Evolutionary conservation across 2,329 filamentous ascomycete genomes (phyloP).

Genomic region (Furcasterigmium furcatum): DNA sequence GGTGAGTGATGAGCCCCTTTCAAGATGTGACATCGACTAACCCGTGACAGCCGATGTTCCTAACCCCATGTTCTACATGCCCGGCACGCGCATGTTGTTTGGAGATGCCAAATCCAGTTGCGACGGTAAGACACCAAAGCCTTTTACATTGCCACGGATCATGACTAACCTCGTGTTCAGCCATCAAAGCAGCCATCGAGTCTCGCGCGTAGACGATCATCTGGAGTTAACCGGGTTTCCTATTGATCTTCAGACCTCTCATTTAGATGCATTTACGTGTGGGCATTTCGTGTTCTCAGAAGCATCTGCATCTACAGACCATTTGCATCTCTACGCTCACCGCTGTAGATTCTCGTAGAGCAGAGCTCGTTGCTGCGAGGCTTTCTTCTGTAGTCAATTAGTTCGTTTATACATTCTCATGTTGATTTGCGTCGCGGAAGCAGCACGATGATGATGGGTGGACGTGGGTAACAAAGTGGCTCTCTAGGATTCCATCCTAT

Average conservation of each 20-base stretch:
- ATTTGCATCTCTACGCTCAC: not conserved
- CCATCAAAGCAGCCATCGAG: conserved; percentile 38
- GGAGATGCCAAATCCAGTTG: conserved; percentile 83
- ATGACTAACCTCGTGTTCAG: conserved; percentile 20
- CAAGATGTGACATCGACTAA: not conserved
- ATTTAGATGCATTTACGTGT: not conserved
- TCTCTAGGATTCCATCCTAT: not conserved
- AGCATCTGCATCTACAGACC: not conserved
- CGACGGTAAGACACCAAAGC: conserved; percentile 74
- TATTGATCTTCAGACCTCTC: not conserved
- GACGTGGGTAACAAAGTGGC: not conserved
- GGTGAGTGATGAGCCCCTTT: conserved; percentile 44
- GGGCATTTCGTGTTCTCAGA: not conserved
- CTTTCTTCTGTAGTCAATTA: too few relatives aligned
- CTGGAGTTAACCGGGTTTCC: not conserved
- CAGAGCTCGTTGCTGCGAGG: not conserved
- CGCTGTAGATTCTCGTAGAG: not conserved
- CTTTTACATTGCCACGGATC: too few relatives aligned
- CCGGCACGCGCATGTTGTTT: conserved; percentile 86
- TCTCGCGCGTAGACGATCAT: conserved; percentile 9
- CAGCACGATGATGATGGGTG: too few relatives aligned
- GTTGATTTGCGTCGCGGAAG: too few relatives aligned
- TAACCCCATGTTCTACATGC: conserved; percentile 93
- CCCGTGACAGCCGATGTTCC: conserved; percentile 68
- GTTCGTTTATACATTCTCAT: too few relatives aligned